Evolutionary conservation across 1,139 yeast genomes (phyloP).

Genomic region (Debaryomyces singareniensis): DNA sequence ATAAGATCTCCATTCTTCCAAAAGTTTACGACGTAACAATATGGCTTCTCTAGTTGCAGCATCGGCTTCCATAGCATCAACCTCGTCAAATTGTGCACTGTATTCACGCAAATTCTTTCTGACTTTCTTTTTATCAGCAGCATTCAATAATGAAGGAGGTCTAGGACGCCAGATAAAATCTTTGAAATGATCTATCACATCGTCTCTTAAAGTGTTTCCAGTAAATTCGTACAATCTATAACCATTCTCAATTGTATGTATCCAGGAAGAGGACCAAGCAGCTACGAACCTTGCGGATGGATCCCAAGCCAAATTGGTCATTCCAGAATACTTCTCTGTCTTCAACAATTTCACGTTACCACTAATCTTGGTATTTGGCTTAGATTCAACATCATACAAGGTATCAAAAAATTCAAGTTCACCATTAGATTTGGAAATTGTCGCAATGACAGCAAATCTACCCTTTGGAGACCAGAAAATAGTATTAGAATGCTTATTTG

Average conservation of each 20-base stretch:
- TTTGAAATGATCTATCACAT: slow-evolving; percentile 74
- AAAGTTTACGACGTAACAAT: slow-evolving; percentile 72
- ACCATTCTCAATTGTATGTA: slow-evolving; percentile 84
- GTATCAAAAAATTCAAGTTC: slow-evolving; percentile 83
- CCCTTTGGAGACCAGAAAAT: slow-evolving; percentile 92
- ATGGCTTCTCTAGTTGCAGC: slow-evolving; percentile 89
- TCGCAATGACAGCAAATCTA: slow-evolving; percentile 75
- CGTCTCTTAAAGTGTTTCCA: slow-evolving; percentile 73
- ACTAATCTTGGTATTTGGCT: slow-evolving; percentile 29
- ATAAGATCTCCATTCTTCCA: slow-evolving; percentile 84
- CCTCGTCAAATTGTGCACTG: slow-evolving; percentile 89
- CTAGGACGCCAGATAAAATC: slow-evolving; percentile 97
- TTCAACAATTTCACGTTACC: slow-evolving; percentile 58
- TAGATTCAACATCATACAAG: slow-evolving; percentile 66
- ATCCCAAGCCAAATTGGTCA: slow-evolving; percentile 90
- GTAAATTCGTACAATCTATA: slow-evolving; percentile 81
- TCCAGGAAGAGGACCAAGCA: slow-evolving; percentile 84
- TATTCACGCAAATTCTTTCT: slow-evolving; percentile 85
- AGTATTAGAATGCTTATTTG: slow-evolving; percentile 65
- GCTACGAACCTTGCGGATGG: slow-evolving; percentile 90
- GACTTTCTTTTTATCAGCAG: slow-evolving; percentile 81
- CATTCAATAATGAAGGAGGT: slow-evolving; percentile 70
- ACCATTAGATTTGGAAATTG: slow-evolving; percentile 57
- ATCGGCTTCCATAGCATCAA: slow-evolving; percentile 95
- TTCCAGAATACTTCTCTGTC: slow-evolving; percentile 63